These are phyloP conservation scores for Neofusicoccum cordaticola DNA, from an alignment of 2,329 filamentous ascomycete genomes.

Conservation along the genomic window DNA sequence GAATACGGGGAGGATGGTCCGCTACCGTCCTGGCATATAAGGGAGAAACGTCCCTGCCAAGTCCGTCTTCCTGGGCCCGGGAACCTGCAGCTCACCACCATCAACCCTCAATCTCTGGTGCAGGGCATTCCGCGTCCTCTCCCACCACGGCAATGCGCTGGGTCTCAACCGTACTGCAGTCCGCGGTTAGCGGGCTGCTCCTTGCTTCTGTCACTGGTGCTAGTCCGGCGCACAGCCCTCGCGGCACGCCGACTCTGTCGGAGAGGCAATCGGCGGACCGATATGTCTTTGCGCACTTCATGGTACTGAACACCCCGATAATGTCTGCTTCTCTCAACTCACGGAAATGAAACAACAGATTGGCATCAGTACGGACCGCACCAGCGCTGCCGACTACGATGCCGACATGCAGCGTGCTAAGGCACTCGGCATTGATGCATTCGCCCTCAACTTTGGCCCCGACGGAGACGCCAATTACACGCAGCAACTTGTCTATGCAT, in stretches of 20 bases:
- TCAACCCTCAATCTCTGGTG: too few species aligned
- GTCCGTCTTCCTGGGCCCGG: too few species aligned
- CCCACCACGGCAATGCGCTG: too few species aligned
- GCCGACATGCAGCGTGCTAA: constrained; percentile 29
- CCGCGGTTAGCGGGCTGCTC: neutral
- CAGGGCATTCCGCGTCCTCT: too few species aligned
- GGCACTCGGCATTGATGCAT: constrained; percentile 32
- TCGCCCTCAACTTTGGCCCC: constrained; percentile 31
- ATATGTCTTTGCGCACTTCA: constrained; percentile 14
- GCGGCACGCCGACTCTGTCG: too few species aligned
- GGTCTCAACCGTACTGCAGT: neutral
- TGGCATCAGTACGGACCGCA: constrained; percentile 26
- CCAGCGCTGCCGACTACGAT: constrained; percentile 27
- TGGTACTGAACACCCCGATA: neutral
- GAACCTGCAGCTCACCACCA: too few species aligned
- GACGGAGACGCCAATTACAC: constrained; percentile 19
- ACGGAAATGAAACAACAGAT: constrained; percentile 19
- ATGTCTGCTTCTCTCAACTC: neutral
- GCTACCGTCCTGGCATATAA: too few species aligned
- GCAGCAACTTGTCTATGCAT: constrained; percentile 26
- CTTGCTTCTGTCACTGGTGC: neutral
- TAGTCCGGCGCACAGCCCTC: neutral
- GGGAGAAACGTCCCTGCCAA: too few species aligned
- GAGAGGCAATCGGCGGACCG: neutral
- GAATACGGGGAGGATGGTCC: too few species aligned